Evolutionary conservation across 1,139 yeast species (phyloP), one percentile per base, ranked within the genome.

Genomic region (Magnusiomyces tetraspermus): DNA sequence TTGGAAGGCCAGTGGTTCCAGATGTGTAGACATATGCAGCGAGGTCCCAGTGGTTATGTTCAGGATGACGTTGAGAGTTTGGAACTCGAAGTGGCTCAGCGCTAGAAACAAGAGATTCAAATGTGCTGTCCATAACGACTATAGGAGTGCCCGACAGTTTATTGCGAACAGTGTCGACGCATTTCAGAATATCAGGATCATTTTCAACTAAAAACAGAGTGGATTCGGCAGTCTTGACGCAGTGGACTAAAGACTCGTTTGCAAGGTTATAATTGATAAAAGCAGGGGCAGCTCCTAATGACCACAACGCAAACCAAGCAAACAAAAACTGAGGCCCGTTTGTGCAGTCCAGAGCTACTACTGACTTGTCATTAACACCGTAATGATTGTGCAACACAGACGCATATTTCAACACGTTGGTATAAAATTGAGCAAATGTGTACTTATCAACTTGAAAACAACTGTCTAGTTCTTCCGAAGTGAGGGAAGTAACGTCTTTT

Each of bases 1-100:
- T 92, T 15, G 98, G 97, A 58, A 89, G 71, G 0, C 97, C 97
- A 0, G 97, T 88, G 10, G 97, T 90, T 46, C 98, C 98, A 0
- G 95, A 85, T 1, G 98, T 92, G 67, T 84, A 90, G 54, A 92
- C 86, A 61, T 87, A 75, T 57, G 83, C 77, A 37, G 87, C 82
- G 11, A 92, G 78, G 54, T 80, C 79, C 46, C 45, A 51, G 54
- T 57, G 52, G 48, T 55, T 52, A 45, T 58, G 62, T 44, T 55
- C 56, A 13, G 63, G 63, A 52, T 59, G 58, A 48, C 71, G 61
- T 37, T 61, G 61, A 22, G 57, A 53, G 37, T 61, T 61, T 2
- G 79, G 71, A 2, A 76, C 67, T 42, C 75, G 71, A 62, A 80
- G 76, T 5, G 65, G 62, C 41, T 81, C 53, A 6, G 67, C 36